phyloP scores from a whole-genome alignment of 352 stramenopile species.

The Pythium aphanidermatum region DNA sequence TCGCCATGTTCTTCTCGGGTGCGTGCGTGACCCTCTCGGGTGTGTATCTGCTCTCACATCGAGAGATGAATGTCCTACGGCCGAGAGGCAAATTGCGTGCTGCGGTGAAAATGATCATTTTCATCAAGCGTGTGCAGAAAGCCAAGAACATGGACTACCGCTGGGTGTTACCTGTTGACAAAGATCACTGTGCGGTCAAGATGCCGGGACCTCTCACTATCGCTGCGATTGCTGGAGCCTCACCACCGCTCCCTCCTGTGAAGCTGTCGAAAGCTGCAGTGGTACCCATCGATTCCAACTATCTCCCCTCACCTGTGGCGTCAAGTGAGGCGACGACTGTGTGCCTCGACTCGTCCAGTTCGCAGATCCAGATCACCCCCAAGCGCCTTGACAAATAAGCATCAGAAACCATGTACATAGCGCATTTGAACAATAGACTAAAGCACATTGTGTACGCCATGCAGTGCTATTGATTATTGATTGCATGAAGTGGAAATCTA shows the following conservation, averaged over 20 bases:
- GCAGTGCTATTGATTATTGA: neutral
- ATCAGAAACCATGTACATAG: too few species aligned
- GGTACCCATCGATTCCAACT: conserved; percentile 38
- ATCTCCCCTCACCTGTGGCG: neutral
- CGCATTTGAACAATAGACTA: neutral
- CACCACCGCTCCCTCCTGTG: conserved; percentile 7
- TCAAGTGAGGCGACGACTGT: conserved; percentile 2
- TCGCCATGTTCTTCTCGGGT: conserved; percentile 70
- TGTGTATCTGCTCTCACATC: conserved; percentile 59
- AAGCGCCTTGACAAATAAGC: conserved; percentile 19
- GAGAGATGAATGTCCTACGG: conserved; percentile 59
- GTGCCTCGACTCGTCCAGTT: conserved; percentile 15
- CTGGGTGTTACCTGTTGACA: conserved; percentile 26
- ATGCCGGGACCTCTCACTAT: too few species aligned
- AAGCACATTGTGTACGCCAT: too few species aligned
- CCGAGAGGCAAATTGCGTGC: conserved; percentile 40
- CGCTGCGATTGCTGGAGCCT: too few species aligned
- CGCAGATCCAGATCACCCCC: conserved; percentile 22
- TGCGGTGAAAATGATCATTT: conserved; percentile 48
- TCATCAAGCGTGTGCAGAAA: conserved; percentile 61
- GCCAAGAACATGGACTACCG: conserved; percentile 38
- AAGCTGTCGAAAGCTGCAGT: conserved; percentile 52
- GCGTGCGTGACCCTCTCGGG: conserved; percentile 63
- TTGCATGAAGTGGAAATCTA: neutral
- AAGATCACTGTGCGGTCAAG: conserved; percentile 1